Conservation (phyloP, 257 asterid species). For the Solanum chmielewskii region DNA sequence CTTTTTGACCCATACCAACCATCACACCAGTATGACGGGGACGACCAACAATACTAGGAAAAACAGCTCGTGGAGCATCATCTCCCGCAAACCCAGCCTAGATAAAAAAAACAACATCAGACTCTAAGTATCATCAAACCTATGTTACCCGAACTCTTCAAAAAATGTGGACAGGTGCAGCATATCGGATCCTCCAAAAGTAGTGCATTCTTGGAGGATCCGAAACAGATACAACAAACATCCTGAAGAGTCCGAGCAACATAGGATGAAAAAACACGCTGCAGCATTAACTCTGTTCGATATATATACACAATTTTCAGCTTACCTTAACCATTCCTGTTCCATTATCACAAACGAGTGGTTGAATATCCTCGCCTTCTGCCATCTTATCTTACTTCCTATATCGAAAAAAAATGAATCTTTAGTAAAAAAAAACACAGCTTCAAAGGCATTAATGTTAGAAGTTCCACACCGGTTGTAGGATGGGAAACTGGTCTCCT, state of each 20-base stretch:
- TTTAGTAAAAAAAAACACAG: neutral
- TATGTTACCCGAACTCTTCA: neutral
- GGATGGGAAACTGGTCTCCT: neutral
- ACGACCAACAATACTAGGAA: slow-evolving; percentile 91
- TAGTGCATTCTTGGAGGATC: neutral
- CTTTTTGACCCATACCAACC: slow-evolving; percentile 95
- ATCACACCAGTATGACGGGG: slow-evolving; percentile 97
- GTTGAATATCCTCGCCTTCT: slow-evolving; percentile 23
- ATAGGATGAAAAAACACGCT: neutral
- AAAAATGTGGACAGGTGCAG: neutral
- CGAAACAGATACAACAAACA: neutral
- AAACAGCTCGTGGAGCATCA: slow-evolving; percentile 92
- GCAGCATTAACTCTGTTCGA: neutral
- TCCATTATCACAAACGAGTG: slow-evolving; percentile 36
- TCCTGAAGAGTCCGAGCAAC: neutral
- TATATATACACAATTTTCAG: neutral
- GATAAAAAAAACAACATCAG: neutral
- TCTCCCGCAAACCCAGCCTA: slow-evolving; percentile 98
- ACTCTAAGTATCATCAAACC: neutral
- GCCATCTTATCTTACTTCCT: slow-evolving; percentile 23
- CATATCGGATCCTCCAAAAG: neutral
- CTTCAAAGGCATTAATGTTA: neutral
- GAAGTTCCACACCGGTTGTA: neutral
- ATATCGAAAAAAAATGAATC: neutral
- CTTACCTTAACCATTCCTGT: slow-evolving; percentile 43